Evolutionary conservation across 306 rosid genomes (phyloP), one percentile per base, ranked within the genome.

Genomic region (Vigna angularis): DNA sequence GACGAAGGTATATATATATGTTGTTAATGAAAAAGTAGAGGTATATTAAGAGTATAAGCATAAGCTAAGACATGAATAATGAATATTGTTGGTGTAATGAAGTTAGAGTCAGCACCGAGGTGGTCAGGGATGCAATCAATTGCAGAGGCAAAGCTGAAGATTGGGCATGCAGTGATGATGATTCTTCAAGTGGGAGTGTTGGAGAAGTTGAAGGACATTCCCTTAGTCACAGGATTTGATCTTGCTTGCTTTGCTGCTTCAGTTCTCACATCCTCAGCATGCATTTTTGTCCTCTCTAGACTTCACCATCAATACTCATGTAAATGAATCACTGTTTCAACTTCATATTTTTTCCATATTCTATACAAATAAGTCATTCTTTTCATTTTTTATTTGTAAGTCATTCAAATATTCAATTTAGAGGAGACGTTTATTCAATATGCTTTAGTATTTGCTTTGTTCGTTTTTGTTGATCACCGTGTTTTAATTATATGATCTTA

Each of bases 191-290:
- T 67, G 49, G 89, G 86, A 79, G 16, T 86, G 9, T 5, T 86
- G 30, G 89, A 86, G 5, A 86, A 86, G 82, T 86, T 86, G 40
- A 86, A 72, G 28, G 78, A 82, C 49, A 48, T 86, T 75, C 81
- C 86, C 9, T 18, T 82, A 8, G 72, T 82, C 49, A 86, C 89
- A 11, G 78, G 86, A n/a, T 26, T 76, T 50, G 89, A 86, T 76
- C 89, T 86, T 67, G 89, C 89, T 52, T 86, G 84, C 79, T 86
- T 86, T 1, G 86, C 83, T n/a, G 84, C 83, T 13, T 80, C 83
- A 59, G 58, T 82, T 18, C 30, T 86, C 52, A 79, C 86, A 2
- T 86, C 89, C 52, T 86, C 89, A 51, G 83, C 89, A 58, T 71
- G 62, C 71, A 50, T 85, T 79, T 85, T 85, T 72, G 50, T 85